A percentile compares a stretch with the other conserved stretches of the same genome.
Conservation (phyloP, 805 yeast species). For the Starmerella scarabaei region DNA sequence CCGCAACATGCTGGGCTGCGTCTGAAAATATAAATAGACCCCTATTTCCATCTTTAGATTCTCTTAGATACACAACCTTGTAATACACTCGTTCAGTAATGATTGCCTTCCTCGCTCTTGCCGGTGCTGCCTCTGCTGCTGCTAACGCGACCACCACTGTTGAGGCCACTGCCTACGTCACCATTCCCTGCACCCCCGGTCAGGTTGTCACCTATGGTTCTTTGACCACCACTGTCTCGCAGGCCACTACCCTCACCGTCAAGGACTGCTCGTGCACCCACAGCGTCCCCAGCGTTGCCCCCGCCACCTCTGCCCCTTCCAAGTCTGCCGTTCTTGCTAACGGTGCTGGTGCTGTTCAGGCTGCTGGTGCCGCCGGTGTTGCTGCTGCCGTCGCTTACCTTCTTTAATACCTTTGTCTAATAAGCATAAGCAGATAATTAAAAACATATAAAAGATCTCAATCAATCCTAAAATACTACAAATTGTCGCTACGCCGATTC, state of each 20-base stretch:
- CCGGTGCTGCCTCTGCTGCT: constrained; percentile 2
- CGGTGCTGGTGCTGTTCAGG: constrained; percentile 1
- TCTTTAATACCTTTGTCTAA: too few species aligned
- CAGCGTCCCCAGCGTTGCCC: constrained; percentile 1
- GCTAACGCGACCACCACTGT: constrained; percentile 5
- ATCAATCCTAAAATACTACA: not conserved
- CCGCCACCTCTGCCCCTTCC: not conserved
- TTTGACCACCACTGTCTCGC: constrained; percentile 3
- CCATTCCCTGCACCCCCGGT: constrained; percentile 8
- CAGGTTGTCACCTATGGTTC: constrained; percentile 1
- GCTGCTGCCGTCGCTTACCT: constrained; percentile 11
- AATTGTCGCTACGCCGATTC: not conserved
- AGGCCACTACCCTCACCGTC: constrained; percentile 5
- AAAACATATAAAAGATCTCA: not conserved
- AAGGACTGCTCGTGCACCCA: constrained; percentile 4
- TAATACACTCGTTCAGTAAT: not conserved
- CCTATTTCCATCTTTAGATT: too few species aligned
- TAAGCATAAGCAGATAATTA: not conserved
- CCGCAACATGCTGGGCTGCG: too few species aligned
- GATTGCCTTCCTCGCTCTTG: constrained; percentile 6
- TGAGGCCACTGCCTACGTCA: constrained; percentile 5
- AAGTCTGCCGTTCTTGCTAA: constrained; percentile 1
- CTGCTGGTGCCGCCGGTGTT: not conserved
- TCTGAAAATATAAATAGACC: not conserved
- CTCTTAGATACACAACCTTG: too few species aligned